Base-by-base conservation (phyloP, 306 rosid species). In the Herpetospermum pedunculosum region DNA sequence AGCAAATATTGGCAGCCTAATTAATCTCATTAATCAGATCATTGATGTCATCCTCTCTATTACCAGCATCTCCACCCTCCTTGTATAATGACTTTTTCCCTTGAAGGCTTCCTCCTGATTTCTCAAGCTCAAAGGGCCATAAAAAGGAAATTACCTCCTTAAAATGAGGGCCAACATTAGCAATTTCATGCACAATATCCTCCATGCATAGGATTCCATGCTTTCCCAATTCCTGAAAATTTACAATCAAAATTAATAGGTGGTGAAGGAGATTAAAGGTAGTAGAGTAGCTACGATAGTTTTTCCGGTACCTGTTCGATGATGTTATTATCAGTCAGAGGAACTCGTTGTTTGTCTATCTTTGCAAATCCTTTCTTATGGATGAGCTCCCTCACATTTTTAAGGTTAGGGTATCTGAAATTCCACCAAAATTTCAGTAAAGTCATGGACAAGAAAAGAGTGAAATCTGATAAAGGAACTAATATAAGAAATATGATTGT, bases 21-120 rank as follows among this genome's bases (percentile, higher is more conserved):
- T 93, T 93, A 97, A 93, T 90, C 86, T 87, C 84, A 74, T 79
- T 58, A 49, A 93, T 73, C 6, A 91, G 87, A 37, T 89, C 94
- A 15, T 89, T 93, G 86, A 93, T 87, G 72, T 76, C 83, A 77
- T 89, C 94, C 63, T 82, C 89, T 0, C 97, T 96, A 77, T 86
- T 83, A 44, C 98, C 97, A 1, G 94, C 25, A 30, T 93, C 97
- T 37, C 98, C 98, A 7, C 98, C 98, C 1, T 85, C 80, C 83
- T 84, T 87, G 87, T 16, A 87, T 8, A 30, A 67, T 13, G 79
- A 63, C 78, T 93, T 93, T 16, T 80, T 85, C 54, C 96, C 96
- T 55, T 58, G 83, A 77, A 93, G 82, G 32, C 85, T 94, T 34
- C 72, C 86, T 34, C 72, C 78, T 29, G 96, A 94, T 76, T 90